phyloP scores from a whole-genome alignment of 768 basidiomycete species.

The Coprinopsis strossmayeri region DNA sequence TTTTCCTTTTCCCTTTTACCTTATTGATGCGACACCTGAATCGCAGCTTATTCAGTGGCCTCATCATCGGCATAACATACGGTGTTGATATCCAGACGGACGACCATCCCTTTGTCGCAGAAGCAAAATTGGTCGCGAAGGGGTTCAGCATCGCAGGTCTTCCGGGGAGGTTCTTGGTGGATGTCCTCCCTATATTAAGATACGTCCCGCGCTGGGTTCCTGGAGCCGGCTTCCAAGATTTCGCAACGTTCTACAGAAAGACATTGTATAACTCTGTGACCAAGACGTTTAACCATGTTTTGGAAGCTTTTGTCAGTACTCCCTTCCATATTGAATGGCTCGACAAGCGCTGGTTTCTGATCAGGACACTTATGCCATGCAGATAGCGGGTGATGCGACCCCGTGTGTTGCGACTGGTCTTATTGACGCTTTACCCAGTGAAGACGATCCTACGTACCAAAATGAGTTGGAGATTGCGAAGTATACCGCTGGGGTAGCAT shows the following conservation, averaged over 20 bases:
- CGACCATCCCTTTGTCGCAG: constrained; percentile 10
- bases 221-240: constrained; percentile 38
- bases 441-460: constrained; percentile 8
- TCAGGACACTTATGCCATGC: no score
- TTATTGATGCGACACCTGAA: no score
- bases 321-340: no score
- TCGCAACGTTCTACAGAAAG: constrained; percentile 26
- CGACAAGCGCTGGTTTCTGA: no score
- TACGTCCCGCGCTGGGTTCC: constrained; percentile 43
- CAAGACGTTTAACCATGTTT: no score
- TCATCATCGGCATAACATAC: constrained; percentile 10
- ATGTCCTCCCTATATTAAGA: constrained; percentile 22
- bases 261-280: no score
- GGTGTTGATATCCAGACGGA: not conserved
- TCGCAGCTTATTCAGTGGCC: not conserved
- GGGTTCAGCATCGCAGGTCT: not conserved
- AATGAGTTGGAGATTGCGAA: constrained; percentile 18
- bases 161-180: constrained; percentile 15
- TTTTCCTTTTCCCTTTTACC: no score
- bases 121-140: not conserved
- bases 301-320: no score
- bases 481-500: constrained; percentile 17
- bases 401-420: constrained; percentile 15
- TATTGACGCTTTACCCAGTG: constrained; percentile 14
- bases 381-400: constrained; percentile 14